Conservation (phyloP, 2,329 filamentous ascomycete genomes). For the Aspergillus tanneri region DNA sequence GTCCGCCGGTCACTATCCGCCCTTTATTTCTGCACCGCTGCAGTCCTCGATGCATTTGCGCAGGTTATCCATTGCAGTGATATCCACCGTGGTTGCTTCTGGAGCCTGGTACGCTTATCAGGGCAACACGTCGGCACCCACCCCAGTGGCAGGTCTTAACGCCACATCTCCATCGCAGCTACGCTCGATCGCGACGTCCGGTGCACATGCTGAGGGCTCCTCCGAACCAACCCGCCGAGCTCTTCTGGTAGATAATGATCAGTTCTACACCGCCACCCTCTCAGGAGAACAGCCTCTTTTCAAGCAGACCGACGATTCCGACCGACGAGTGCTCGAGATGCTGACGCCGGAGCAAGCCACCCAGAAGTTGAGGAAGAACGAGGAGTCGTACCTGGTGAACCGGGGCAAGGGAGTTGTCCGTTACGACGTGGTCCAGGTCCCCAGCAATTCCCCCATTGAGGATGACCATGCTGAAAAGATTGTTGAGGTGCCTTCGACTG, state of each 20-base stretch:
- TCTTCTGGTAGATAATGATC: slow-evolving; percentile 83
- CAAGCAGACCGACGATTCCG: slow-evolving; percentile 82
- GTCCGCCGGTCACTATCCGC: slow-evolving; percentile 36
- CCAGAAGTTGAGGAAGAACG: slow-evolving; percentile 79
- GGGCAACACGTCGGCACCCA: slow-evolving; percentile 31
- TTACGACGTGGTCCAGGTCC: slow-evolving; percentile 91
- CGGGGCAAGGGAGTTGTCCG: slow-evolving; percentile 87
- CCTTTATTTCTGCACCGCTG: slow-evolving; percentile 35
- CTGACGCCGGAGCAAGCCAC: slow-evolving; percentile 92
- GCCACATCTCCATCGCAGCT: slow-evolving; percentile 25
- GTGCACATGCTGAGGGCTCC: slow-evolving; percentile 38
- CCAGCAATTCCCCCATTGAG: slow-evolving; percentile 96
- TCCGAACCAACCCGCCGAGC: slow-evolving; percentile 63
- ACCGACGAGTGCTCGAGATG: slow-evolving; percentile 90
- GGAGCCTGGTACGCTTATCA: slow-evolving; percentile 52
- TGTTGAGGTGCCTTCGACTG: slow-evolving; percentile 73
- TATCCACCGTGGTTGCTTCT: slow-evolving; percentile 49
- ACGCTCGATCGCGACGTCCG: slow-evolving; percentile 27
- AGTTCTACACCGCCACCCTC: slow-evolving; percentile 84
- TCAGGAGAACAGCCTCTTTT: slow-evolving; percentile 82
- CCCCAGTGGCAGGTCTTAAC: slow-evolving; percentile 25
- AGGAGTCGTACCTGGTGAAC: slow-evolving; percentile 88
- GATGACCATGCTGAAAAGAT: slow-evolving; percentile 99
- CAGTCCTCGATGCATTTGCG: slow-evolving; percentile 52
- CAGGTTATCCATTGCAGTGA: slow-evolving; percentile 49